Evolutionary conservation across 768 basidiomycete species (phyloP), one percentile per base, ranked within the genome.

Genomic region (Xerocomellus intermedius): DNA sequence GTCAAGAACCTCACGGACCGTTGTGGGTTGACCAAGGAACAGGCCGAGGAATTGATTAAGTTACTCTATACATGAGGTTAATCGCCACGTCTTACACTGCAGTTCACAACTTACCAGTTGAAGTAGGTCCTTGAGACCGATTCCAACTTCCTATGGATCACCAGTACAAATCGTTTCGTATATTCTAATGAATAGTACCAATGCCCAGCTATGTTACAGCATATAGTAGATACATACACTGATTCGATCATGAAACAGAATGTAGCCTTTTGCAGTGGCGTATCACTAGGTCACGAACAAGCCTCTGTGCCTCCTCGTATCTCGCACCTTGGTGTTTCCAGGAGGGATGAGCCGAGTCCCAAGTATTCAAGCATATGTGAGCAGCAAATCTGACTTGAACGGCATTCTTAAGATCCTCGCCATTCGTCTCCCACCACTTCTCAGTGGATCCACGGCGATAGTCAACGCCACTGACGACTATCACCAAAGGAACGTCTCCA

Each of bases 361-460:
- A 55, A 16, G 65, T 55, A 26, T 58, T 61, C 47, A 64, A 24
- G 24, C 62, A 61, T 22, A 58, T 42, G 39, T 64, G 54, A 36
- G 54, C 65, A 39, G 54, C n/a, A 46, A 67, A 61, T n/a, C 42
- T 52, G n/a, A 52, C 56, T 44, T 43, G 56, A 32, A 38, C 52
- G 10, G 26, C 26, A 10, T 22, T 41, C 32, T 16, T 16, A 0
- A 66, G 42, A 39, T 48, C 46, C 22, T 59, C 54, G 21, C 43
- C 51, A 16, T 68, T 59, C 28, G 19, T 21, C 42, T 59, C 52
- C 63, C 66, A 65, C 66, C 65, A 66, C 26, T 46, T 26, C 21
- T 57, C 57, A 2, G 52, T 51, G 44, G 66, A 62, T 35, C 59
- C 62, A 41, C 53, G 60, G 8, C 50, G 54, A 49, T 62, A 48